Base-by-base conservation (phyloP, 1,139 yeast species). In the Tardiomyces digboiensis region DNA sequence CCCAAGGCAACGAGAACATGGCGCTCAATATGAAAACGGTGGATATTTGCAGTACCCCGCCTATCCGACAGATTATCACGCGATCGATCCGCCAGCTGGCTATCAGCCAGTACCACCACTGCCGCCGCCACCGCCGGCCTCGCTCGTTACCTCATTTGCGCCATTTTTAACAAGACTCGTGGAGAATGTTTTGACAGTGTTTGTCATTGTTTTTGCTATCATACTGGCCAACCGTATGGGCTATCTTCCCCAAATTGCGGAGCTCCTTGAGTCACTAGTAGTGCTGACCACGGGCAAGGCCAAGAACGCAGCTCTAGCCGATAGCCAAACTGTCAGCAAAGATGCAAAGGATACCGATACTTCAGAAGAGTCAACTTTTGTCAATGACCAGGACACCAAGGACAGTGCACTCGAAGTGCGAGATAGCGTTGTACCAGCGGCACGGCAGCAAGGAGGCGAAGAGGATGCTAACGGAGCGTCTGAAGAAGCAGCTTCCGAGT, bases 131-230 rank as follows among this genome's bases (percentile, higher is more conserved):
- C 46, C 52, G 3, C 49, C 51, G 3, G 39, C 49, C 3, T 47
- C 59, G 7, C 36, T 51, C 5, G 47, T 58, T 14, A 6, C 22
- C 21, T 10, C 41, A 23, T 10, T 37, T 40, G 29, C 40, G 41
- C 51, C 51, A 22, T 46, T 59, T 19, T 36, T 56, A 4, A 38
- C 50, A 22, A 50, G 65, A 45, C 60, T 76, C 20, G 50, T 74
- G 36, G 83, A 78, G 55, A 78, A 77, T 49, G 61, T 75, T 2
- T 58, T 72, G 20, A 70, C 76, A 16, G 61, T 76, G 29, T 42
- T 70, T 16, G 55, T 70, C 44, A 49, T 70, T 49, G 49, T 63
- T 41, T 50, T 65, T 39, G 38, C 65, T 42, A 45, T 67, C 44
- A 52, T 62, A 45, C 49, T 66, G 23, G 55, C 73, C 44, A 65